phyloP scores from a whole-genome alignment of 164 flowering plant species.

The Umbilicus rupestris region DNA sequence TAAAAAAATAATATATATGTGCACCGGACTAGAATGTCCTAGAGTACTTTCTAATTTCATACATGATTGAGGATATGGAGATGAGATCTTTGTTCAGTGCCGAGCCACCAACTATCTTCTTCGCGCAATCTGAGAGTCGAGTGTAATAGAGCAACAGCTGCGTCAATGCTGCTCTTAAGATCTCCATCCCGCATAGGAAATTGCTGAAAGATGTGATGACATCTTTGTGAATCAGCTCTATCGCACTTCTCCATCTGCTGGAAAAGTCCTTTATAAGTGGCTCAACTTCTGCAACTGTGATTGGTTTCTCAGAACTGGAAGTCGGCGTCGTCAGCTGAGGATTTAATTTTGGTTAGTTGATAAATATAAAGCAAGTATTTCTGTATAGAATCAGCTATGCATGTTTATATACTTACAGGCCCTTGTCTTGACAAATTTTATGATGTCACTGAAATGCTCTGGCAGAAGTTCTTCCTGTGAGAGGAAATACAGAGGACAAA shows the following conservation, averaged over 20 bases:
- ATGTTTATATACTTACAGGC: constrained; percentile 47
- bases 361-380: not conserved
- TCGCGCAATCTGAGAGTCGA: constrained; percentile 82
- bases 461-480: constrained; percentile 79
- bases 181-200: constrained; percentile 95
- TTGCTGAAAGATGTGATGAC: constrained; percentile 96
- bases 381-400: not conserved
- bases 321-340: constrained; percentile 72
- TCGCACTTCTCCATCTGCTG: constrained; percentile 87
- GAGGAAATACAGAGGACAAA: constrained; percentile 14
- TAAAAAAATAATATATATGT: too few relatives aligned
- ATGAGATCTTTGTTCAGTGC: constrained; percentile 83
- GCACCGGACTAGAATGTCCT: constrained; percentile 48
- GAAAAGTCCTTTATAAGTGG: constrained; percentile 91
- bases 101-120: too few relatives aligned
- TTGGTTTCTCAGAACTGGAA: constrained; percentile 50
- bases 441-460: constrained; percentile 84
- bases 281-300: constrained; percentile 70
- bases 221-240: constrained; percentile 95
- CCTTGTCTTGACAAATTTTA: constrained; percentile 82
- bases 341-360: not conserved
- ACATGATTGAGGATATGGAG: constrained; percentile 85
- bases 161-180: constrained; percentile 86
- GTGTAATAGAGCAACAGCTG: constrained; percentile 92
- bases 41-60: constrained; percentile 84